Conservation (phyloP, 2,329 filamentous ascomycete genomes). For the Tetracladium maxilliforme region DNA sequence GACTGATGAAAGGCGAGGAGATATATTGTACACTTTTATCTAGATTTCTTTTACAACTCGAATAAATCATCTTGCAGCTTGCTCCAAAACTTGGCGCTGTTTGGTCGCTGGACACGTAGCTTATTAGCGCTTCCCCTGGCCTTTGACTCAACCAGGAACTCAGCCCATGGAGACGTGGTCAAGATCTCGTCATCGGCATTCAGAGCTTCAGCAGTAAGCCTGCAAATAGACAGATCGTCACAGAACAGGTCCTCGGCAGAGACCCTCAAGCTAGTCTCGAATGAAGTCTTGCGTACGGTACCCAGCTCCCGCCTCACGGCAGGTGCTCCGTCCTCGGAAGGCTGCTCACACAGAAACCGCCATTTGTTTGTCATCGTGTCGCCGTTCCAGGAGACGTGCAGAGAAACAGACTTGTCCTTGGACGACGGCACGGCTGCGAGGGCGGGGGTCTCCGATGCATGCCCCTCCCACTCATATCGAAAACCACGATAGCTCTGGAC, state of each 20-base stretch:
- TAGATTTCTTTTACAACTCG: conserved; percentile 3
- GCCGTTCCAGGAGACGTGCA: conserved; percentile 41
- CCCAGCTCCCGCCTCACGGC: conserved; percentile 18
- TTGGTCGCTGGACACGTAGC: background rate
- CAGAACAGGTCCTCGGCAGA: conserved; percentile 3
- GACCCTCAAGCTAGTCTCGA: conserved; percentile 17
- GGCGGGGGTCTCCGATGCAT: conserved; percentile 17
- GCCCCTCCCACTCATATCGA: conserved; percentile 21
- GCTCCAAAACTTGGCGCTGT: background rate
- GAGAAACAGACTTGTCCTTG: conserved; percentile 26
- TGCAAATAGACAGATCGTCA: too few relatives aligned
- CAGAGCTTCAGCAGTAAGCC: conserved; percentile 6
- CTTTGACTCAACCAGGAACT: conserved; percentile 4
- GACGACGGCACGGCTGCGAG: conserved; percentile 18
- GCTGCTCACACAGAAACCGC: too few relatives aligned
- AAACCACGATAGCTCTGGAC: conserved; percentile 23
- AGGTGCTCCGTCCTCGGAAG: too few relatives aligned
- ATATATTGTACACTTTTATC: background rate
- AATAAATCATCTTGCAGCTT: conserved; percentile 3
- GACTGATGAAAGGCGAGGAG: background rate
- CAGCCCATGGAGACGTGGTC: conserved; percentile 3
- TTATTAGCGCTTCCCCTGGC: conserved; percentile 1
- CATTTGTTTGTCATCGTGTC: conserved; percentile 29
- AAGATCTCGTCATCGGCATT: conserved; percentile 4
- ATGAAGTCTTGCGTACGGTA: conserved; percentile 16